phyloP scores from a whole-genome alignment of 345 rosid genomes.

The Lepidium sativum region DNA sequence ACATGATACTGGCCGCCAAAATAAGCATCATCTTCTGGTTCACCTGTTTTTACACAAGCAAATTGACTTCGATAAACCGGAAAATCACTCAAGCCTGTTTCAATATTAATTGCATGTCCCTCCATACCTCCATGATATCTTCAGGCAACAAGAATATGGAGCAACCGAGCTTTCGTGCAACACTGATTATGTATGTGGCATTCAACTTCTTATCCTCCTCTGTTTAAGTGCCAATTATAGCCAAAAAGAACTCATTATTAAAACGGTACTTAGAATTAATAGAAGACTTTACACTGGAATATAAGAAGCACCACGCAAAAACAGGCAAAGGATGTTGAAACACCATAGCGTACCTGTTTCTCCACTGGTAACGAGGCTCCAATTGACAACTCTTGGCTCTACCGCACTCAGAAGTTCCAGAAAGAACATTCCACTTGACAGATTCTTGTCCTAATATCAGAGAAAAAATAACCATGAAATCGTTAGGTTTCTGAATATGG shows the following conservation, averaged over 20 bases:
- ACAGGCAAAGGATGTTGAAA: neutral
- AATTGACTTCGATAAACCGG: neutral
- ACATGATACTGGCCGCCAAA: slow-evolving; percentile 87
- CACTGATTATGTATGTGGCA: slow-evolving; percentile 94
- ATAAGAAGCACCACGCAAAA: neutral
- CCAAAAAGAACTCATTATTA: neutral
- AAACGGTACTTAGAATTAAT: neutral
- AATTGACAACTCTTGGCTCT: slow-evolving; percentile 92
- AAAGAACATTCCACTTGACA: slow-evolving; percentile 74
- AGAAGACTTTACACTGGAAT: neutral
- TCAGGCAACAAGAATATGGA: slow-evolving; percentile 96
- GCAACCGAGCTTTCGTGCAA: slow-evolving; percentile 95
- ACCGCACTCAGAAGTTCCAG: slow-evolving; percentile 84
- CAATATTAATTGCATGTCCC: neutral
- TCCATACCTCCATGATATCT: slow-evolving; percentile 82
- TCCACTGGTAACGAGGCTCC: slow-evolving; percentile 78
- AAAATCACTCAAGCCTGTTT: neutral
- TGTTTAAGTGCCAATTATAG: slow-evolving; percentile 31
- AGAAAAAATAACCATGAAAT: slow-evolving; percentile 5
- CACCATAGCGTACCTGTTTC: slow-evolving; percentile 49
- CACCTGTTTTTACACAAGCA: slow-evolving; percentile 41
- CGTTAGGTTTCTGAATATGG: slow-evolving; percentile 3
- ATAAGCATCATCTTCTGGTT: slow-evolving; percentile 96
- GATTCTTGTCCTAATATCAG: slow-evolving; percentile 59
- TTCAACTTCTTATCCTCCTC: slow-evolving; percentile 94